Base-by-base conservation (phyloP, 495 filamentous ascomycete genomes). In the Talaromyces ruber region DNA sequence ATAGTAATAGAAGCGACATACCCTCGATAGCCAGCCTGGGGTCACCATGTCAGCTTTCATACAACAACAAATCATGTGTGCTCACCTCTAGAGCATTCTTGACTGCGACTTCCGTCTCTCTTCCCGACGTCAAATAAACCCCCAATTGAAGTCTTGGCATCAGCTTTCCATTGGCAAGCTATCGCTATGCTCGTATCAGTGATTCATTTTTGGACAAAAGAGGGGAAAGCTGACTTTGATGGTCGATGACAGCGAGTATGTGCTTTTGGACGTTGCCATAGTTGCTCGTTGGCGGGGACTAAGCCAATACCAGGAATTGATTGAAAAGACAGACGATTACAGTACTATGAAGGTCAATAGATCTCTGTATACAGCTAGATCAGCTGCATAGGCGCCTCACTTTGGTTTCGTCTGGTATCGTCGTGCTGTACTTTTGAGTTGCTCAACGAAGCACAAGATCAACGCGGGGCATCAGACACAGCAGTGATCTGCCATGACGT, bases 61-160 rank as follows among this genome's bases (percentile, higher is more conserved):
- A 21, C 18, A 21, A 47, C 6, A 7, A 47, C 43, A 18, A 21
- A n/a, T 21, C 43, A 47, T n/a, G 43, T 30, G 3, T 21, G 52
- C 63, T 29, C 58, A 63, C 68, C 58, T 73, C 71, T 1, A 86
- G 74, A 14, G 85, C 84, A 65, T 73, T 75, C 39, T 68, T 68
- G 6, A 86, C 82, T 21, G 81, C 71, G 37, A 71, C 57, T 9
- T 64, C 68, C 3, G 80, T 78, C 64, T 84, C 81, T 26, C 66
- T 64, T 12, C 82, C 81, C 14, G 73, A 78, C 62, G 83, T 83
- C 73, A 83, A 70, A 71, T 89, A 90, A 12, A 88, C 81, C 12
- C 87, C 87, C 0, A 89, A 77, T 55, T 89, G 86, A 63, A 89
- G 82, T 63, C 76, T 77, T 6, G 86, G 87, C 74, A 88, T 89